A percentile compares a stretch with the other conserved stretches of the same genome.
Conservation (phyloP, 2,329 filamentous ascomycete genomes). For the Monosporascus sp. region DNA sequence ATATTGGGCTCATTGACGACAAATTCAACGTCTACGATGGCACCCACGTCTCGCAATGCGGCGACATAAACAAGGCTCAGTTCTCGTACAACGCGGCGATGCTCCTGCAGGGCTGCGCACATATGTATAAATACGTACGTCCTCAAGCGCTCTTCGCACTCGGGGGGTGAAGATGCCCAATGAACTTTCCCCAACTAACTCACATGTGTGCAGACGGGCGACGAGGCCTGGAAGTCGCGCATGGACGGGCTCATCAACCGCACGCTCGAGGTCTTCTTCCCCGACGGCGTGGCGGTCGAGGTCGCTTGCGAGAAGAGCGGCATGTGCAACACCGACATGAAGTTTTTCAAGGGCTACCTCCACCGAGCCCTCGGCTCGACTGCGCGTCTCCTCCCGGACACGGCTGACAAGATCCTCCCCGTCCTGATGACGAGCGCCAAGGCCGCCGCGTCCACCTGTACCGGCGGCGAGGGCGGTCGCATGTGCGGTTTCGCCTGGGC, state of each 20-base stretch:
- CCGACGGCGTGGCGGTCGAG: conserved; percentile 45
- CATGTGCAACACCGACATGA: conserved; percentile 50
- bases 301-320: conserved; percentile 45
- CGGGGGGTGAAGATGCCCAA: too few species aligned
- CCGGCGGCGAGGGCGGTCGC: conserved; percentile 25
- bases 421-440: conserved; percentile 31
- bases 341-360: conserved; percentile 52
- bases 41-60: conserved; percentile 33
- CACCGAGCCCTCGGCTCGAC: conserved; percentile 41
- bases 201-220: conserved; percentile 30
- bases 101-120: conserved; percentile 36
- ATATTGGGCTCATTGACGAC: conserved; percentile 37
- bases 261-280: conserved; percentile 43
- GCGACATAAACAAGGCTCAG: conserved; percentile 38
- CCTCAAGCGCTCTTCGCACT: neutral
- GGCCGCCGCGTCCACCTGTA: conserved; percentile 33
- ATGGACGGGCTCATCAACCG: conserved; percentile 41
- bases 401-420: conserved; percentile 26
- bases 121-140: conserved; percentile 31
- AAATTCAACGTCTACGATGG: conserved; percentile 44
- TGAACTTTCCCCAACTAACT: neutral
- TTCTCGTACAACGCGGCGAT: conserved; percentile 46
- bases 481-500: conserved; percentile 20
- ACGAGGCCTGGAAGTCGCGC: conserved; percentile 41
- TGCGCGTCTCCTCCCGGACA: conserved; percentile 31